Evolutionary conservation across 2,329 filamentous ascomycete genomes (phyloP).

Genomic region (Ophiostoma sp.): DNA sequence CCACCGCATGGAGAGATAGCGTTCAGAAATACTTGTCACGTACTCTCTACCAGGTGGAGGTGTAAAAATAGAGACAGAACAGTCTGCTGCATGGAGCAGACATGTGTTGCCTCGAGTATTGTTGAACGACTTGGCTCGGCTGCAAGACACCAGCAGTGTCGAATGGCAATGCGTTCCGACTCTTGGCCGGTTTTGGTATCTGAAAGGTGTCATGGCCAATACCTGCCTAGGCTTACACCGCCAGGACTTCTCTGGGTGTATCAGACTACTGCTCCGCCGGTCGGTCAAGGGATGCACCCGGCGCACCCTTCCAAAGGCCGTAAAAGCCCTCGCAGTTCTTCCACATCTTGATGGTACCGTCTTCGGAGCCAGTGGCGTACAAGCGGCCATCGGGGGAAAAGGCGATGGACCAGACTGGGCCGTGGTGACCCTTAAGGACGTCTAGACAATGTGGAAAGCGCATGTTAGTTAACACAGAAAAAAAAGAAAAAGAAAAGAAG

Average conservation of each 20-base stretch:
- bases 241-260: background rate
- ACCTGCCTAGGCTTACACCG: background rate
- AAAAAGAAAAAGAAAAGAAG: background rate
- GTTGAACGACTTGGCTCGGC: background rate
- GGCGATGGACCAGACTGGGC: conserved; percentile 91
- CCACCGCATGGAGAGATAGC: background rate
- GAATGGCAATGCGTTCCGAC: background rate
- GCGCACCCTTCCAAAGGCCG: conserved; percentile 54
- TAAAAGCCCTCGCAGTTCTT: conserved; percentile 64
- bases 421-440: conserved; percentile 93
- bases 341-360: conserved; percentile 94
- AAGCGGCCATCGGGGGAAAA: conserved; percentile 95
- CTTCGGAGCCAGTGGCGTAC: conserved; percentile 93
- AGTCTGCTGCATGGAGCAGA: background rate
- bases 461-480: background rate
- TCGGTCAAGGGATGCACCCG: conserved; percentile 32
- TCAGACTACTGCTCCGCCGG: conserved; percentile 37
- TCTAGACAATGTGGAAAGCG: conserved; percentile 46
- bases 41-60: background rate
- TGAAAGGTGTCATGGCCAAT: background rate
- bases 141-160: background rate
- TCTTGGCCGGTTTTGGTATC: background rate
- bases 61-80: background rate
- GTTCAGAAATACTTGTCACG: background rate
- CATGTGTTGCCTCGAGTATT: background rate